A percentile compares a stretch with the other conserved stretches of the same genome.
phyloP scores from a whole-genome alignment of 73 alveolate species.

The Chromera velia region DNA sequence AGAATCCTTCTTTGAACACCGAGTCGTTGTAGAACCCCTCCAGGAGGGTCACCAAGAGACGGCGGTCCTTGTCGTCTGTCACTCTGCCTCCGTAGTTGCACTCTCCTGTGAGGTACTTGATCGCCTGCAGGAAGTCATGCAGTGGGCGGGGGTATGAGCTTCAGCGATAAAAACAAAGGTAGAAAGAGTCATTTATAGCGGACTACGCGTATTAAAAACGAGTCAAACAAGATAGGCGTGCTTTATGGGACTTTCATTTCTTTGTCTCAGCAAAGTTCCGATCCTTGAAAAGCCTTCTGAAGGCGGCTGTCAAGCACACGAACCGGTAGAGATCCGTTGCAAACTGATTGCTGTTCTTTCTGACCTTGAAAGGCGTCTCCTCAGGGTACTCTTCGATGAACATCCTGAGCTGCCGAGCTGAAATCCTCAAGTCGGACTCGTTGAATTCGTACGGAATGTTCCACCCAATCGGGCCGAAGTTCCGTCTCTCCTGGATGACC shows the following conservation, averaged over 20 bases:
- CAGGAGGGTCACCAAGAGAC: conserved; percentile 84
- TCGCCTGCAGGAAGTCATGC: conserved; percentile 62
- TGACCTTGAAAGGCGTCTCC: conserved; percentile 77
- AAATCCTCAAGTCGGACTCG: conserved; percentile 92
- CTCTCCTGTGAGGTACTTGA: conserved; percentile 96
- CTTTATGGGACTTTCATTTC: no score
- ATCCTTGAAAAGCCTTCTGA: no score
- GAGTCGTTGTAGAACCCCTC: conserved; percentile 82
- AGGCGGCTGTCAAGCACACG: no score
- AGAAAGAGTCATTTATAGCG: no score
- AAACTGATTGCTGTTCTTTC: no score
- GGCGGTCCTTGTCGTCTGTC: conserved; percentile 97
- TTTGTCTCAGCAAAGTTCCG: no score
- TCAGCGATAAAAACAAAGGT: no score
- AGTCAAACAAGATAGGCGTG: no score
- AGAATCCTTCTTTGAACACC: conserved; percentile 31
- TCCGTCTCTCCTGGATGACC: conserved; percentile 92
- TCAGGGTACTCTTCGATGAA: conserved; percentile 93
- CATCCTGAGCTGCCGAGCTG: conserved; percentile 90
- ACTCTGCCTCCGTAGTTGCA: conserved; percentile 99
- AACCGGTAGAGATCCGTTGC: no score
- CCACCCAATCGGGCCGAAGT: conserved; percentile 99
- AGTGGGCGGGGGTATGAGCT: no score
- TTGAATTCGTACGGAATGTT: conserved; percentile 98
- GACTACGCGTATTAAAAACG: no score